Base-by-base conservation (phyloP, 306 rosid species). In the Corylus heterophylla region DNA sequence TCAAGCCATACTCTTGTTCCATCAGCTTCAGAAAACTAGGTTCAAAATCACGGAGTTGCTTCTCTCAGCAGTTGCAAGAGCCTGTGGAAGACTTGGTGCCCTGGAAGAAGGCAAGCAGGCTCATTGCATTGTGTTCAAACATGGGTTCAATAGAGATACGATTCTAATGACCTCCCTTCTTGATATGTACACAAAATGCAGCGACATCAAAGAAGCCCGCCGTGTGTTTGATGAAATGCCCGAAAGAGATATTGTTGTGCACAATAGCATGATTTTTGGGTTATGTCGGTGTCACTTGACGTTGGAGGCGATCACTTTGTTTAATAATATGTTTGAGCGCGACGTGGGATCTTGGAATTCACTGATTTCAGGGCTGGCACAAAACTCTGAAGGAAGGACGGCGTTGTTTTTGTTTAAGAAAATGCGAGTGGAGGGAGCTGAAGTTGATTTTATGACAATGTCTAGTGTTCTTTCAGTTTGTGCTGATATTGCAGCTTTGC, bases 311-410 rank as follows among this genome's bases (percentile, higher is more conserved):
- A 70, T 69, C 2, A 4, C 42, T 8, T 58, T 85, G 67, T 85
- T 85, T 50, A 13, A 70, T 17, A 61, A 22, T 73, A 85, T 78
- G 85, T 25, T 14, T 31, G 54, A 78, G 22, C 55, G 75, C 47
- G 74, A 81, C 10, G 50, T 51, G 22, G 85, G 82, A 64, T 77
- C 85, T n/a, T 85, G 88, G 83, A 85, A 85, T 69, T 59, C 83
- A 13, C 18, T 78, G 71, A 81, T 85, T 68, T 81, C 80, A 8
- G 85, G 85, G 0, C 77, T 78, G 9, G 78, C 74, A 17, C 72
- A 18, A 18, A 67, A 68, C 76, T 83, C 73, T 8, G 74, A 74
- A 74, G 83, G 80, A 70, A 78, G 73, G 50, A 54, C 9, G 8
- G 88, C 77, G 1, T 69, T 85, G 79, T 13, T 55, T 74, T 78